Conservation (phyloP, 192 early-diverging fungal genomes). For the Chytriomyces sp. region DNA sequence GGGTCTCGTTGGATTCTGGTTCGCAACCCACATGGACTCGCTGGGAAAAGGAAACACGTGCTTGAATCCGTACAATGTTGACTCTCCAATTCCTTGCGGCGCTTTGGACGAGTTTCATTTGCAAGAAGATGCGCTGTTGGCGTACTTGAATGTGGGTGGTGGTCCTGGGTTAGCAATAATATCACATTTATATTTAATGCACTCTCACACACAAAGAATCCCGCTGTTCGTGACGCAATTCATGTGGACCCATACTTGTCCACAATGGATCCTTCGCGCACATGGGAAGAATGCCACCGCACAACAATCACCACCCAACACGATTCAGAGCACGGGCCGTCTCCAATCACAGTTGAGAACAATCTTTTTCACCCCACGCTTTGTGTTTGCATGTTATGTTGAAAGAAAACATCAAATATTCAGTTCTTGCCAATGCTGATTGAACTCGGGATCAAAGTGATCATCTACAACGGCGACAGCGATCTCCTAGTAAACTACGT, state of each 20-base stretch:
- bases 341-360: not conserved
- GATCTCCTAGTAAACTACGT: constrained; percentile 34
- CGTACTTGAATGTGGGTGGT: constrained; percentile 14
- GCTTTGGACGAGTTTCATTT: not conserved
- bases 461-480: constrained; percentile 29
- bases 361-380: not conserved
- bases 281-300: constrained; percentile 15
- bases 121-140: not conserved
- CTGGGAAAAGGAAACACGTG: constrained; percentile 1
- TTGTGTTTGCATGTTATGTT: too few relatives aligned
- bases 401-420: too few relatives aligned
- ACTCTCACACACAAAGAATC: not conserved
- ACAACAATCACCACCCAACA: constrained; percentile 1
- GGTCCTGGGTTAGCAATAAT: constrained; percentile 13
- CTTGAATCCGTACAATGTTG: constrained; percentile 27
- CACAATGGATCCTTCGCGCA: not conserved
- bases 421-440: constrained; percentile 21
- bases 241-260: constrained; percentile 35
- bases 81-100: not conserved
- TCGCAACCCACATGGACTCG: not conserved
- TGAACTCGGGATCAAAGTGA: not conserved
- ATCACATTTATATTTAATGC: too few relatives aligned
- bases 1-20: not conserved
- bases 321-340: not conserved
- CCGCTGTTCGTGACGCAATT: constrained; percentile 23